Evolutionary conservation across 768 basidiomycete species (phyloP), one percentile per base, ranked within the genome.

Genomic region (Boletellus ananas): DNA sequence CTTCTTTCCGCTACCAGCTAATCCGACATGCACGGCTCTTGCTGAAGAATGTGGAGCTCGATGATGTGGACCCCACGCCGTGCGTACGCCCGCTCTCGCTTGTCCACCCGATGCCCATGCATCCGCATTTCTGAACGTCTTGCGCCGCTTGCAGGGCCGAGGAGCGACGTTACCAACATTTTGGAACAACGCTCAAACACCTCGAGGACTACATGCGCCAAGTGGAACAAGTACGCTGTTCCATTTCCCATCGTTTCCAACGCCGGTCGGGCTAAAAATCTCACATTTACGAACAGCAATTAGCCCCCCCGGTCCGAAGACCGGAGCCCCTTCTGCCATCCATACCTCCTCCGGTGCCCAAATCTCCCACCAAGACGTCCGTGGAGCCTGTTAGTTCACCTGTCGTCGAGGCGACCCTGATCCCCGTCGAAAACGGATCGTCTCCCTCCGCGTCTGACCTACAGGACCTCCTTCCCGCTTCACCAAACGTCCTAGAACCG

Each of bases 1-100:
- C 21, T 10, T 2, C 1, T 38, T 20, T 10, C 2, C 1, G 37
- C 39, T 18, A 39, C 74, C 71, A 75, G 72, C 54, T 66, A 60
- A 61, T 87, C 4, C 80, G 79, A 55, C 78, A 77, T 60, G 85
- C 84, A 0, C 69, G 75, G 44, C 72, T 72, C 51, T 65, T 88
- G 49, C 55, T 87, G 37, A 76, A 75, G 61, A 81, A 79, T 51
- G 78, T 85, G 16, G 79, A 85, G 54, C 56, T 75, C 27, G 72
- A 79, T 51, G 75, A 72, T 29, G 68, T 68, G 13, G 73, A 76
- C 48, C 66, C 67, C 6, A 63, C 74, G 18, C 70, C 73, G 77
- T 81, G 45, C 58, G 77, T 68, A 29, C 25, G n/a, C 34, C 29
- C 29, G 29, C 29, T 29, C 29, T 29, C 11, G 7, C 29, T 29